Evolutionary conservation across 129 eudicot genomes (phyloP).

Genomic region (Chrysanthemum seticuspe): DNA sequence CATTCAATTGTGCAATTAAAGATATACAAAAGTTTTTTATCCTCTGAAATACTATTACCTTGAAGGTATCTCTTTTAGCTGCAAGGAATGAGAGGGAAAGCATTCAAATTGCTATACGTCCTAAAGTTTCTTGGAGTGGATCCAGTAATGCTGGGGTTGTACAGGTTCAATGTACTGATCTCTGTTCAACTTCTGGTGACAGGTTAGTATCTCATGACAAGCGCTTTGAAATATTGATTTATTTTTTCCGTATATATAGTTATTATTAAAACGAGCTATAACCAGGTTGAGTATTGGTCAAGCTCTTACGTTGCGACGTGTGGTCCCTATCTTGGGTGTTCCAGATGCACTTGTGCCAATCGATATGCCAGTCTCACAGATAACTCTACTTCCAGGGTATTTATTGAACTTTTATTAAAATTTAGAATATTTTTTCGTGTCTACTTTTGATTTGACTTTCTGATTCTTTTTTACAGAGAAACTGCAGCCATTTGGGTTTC

Average conservation of each 20-base stretch:
- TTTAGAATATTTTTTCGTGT: slow-evolving; percentile 8
- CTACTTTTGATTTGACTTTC: slow-evolving; percentile 7
- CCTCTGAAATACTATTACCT: slow-evolving; percentile 26
- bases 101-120: slow-evolving; percentile 93
- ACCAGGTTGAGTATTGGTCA: slow-evolving; percentile 71
- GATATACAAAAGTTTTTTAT: background rate
- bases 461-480: slow-evolving; percentile 53
- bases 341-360: slow-evolving; percentile 99
- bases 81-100: slow-evolving; percentile 99
- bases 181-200: slow-evolving; percentile 75
- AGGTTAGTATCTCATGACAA: slow-evolving; percentile 49
- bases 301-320: slow-evolving; percentile 70
- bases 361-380: slow-evolving; percentile 69
- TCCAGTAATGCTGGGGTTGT: slow-evolving; percentile 75
- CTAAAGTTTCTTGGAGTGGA: slow-evolving; percentile 91
- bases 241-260: background rate
- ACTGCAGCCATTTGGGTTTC: slow-evolving; percentile 87
- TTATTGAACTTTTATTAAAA: background rate
- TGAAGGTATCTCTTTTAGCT: slow-evolving; percentile 87
- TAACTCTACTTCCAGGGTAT: slow-evolving; percentile 86
- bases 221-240: slow-evolving; percentile 1
- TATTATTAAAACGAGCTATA: slow-evolving; percentile 19
- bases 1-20: too few species aligned
- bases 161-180: slow-evolving; percentile 83
- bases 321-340: slow-evolving; percentile 90